These are phyloP conservation scores for Pseudogymnoascus sp. DNA, from an alignment of 2,329 filamentous ascomycete species.

Conservation along the genomic window DNA sequence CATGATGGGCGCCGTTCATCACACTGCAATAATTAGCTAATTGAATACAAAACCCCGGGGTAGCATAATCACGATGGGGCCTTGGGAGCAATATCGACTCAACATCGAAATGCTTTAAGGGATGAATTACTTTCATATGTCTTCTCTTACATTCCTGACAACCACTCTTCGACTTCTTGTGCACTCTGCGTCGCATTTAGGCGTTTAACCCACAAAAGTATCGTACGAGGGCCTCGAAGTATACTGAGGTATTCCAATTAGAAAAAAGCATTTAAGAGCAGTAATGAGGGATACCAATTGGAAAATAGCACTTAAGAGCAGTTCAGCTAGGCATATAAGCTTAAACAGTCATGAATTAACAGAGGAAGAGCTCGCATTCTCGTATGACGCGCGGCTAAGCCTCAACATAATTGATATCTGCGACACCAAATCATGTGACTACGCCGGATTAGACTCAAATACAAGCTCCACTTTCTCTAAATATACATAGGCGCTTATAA, in stretches of 20 bases:
- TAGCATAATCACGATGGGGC: neutral
- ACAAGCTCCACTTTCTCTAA: neutral
- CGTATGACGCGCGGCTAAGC: slow-evolving; percentile 2
- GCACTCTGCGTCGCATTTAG: slow-evolving; percentile 24
- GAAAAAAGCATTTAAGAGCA: neutral
- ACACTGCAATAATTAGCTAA: slow-evolving; percentile 21
- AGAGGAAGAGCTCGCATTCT: neutral
- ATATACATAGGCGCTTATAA: neutral
- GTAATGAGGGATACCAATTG: neutral
- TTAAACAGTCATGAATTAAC: neutral
- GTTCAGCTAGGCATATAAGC: neutral
- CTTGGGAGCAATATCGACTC: neutral
- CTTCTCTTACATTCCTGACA: slow-evolving; percentile 33
- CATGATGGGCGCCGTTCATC: slow-evolving; percentile 30
- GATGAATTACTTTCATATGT: slow-evolving; percentile 30
- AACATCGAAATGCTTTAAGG: neutral
- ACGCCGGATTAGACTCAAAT: neutral
- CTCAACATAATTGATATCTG: slow-evolving; percentile 2
- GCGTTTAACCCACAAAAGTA: neutral
- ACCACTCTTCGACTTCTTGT: slow-evolving; percentile 34
- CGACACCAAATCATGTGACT: neutral
- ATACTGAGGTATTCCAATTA: neutral
- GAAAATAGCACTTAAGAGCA: neutral
- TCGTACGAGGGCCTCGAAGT: neutral
- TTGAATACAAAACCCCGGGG: neutral